Conservation (phyloP, 1,284 basidiomycete species). For the Hymenochaete sp. region DNA sequence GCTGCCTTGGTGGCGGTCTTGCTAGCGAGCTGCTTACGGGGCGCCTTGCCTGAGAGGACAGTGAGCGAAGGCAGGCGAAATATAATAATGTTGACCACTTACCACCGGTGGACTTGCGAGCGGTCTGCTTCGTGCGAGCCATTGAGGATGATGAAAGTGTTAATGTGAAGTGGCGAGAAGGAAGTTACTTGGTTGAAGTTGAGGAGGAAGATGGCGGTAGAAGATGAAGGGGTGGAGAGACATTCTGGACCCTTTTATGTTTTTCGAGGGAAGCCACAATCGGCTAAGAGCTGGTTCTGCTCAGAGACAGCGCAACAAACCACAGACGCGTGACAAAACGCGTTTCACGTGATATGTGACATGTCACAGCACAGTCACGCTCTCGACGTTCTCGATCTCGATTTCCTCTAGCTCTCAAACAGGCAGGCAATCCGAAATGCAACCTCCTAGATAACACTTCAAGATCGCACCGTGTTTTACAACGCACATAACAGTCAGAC, state of each 20-base stretch:
- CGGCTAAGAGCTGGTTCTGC: too few species aligned
- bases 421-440: too few species aligned
- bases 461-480: too few species aligned
- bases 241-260: constrained; percentile 5
- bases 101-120: constrained; percentile 23
- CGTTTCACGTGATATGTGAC: too few species aligned
- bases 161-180: neutral
- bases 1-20: constrained; percentile 57
- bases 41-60: constrained; percentile 35
- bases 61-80: neutral
- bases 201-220: constrained; percentile 8
- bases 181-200: neutral
- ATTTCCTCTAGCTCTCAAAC: too few species aligned
- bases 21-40: constrained; percentile 57
- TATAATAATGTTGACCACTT: constrained; percentile 13
- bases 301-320: neutral
- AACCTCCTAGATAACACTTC: too few species aligned
- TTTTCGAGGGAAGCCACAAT: neutral
- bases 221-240: neutral
- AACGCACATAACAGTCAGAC: too few species aligned
- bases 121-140: constrained; percentile 23
- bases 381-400: too few species aligned
- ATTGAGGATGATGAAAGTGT: constrained; percentile 2
- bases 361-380: too few species aligned
- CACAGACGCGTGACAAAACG: neutral